These are phyloP conservation scores for Mortierella sp. DNA, from an alignment of 371 early-diverging fungal species.

Conservation along the genomic window DNA sequence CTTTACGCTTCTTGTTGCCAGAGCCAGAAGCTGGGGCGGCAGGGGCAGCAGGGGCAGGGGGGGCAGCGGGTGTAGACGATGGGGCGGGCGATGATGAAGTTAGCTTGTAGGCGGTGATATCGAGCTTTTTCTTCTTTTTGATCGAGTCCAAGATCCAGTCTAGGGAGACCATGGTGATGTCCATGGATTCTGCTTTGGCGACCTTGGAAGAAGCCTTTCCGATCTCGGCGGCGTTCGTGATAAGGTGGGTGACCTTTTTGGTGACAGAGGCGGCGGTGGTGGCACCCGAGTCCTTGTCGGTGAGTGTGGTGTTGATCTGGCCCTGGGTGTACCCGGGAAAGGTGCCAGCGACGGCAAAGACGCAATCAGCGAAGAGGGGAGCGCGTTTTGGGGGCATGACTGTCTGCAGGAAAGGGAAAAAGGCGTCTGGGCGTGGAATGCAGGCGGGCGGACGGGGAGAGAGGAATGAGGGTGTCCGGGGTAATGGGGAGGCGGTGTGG, in stretches of 20 bases:
- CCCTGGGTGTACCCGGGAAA: conserved; percentile 10
- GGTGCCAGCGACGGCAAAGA: conserved; percentile 27
- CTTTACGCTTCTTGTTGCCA: conserved; percentile 40
- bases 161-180: conserved; percentile 42
- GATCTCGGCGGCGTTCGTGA: conserved; percentile 43
- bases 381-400: conserved; percentile 50
- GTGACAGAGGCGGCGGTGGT: conserved; percentile 17
- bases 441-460: not conserved
- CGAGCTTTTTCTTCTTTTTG: conserved; percentile 29
- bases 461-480: not conserved
- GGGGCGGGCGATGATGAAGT: not conserved
- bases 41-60: conserved; percentile 7
- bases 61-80: conserved; percentile 2
- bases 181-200: conserved; percentile 21
- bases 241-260: conserved; percentile 50
- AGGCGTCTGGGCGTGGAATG: not conserved
- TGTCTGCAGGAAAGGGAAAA: not conserved
- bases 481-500: not conserved
- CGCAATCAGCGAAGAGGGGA: conserved; percentile 30
- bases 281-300: conserved; percentile 14
- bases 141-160: conserved; percentile 57
- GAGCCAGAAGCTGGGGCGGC: conserved; percentile 1
- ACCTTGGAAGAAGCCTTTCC: conserved; percentile 37
- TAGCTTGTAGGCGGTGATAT: conserved; percentile 24
- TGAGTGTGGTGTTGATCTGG: conserved; percentile 11